Evolutionary conservation across 2,329 filamentous ascomycete genomes (phyloP), one percentile per base, ranked within the genome.

Genomic region (Hymenoscyphus repandus): DNA sequence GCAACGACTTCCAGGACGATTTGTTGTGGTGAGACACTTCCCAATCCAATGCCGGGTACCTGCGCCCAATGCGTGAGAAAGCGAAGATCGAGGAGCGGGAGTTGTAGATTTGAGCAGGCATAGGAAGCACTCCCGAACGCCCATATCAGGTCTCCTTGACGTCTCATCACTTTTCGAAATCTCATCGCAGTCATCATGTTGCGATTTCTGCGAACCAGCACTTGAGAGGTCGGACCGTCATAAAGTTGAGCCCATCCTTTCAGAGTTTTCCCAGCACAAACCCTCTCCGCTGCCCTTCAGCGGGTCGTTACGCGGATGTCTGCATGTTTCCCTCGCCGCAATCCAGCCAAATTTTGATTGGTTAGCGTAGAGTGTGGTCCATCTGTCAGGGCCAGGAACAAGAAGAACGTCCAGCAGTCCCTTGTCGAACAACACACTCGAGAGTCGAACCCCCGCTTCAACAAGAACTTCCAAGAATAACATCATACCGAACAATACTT

Each of bases 361-460:
- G 54, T 11, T 15, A 10, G 34, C 38, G 17, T 20, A 45, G 18
- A 45, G 42, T 44, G 13, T 20, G 46, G 45, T 32, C 34, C 44
- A 30, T 32, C 37, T 45, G 41, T 49, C 45, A 53, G 53, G 51
- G 47, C 36, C 48, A 51, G 48, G 51, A 51, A 56, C 54, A 46
- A 51, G 40, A 47, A 33, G 33, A 17, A 17, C 43, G 30, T 18
- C 37, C 33, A 47, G 32, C n/a, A n/a, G 34, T 33, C 6, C 36
- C 37, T 31, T 17, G 45, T 31, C n/a, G 37, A 41, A 22, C 45
- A 47, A 41, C 36, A 20, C 45, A 48, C 20, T 32, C 18, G 18
- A 34, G 10, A 34, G 27, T 27, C 13, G n/a, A n/a, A n/a, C n/a
- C n/a, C n/a, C n/a, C n/a, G n/a, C n/a, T n/a, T n/a, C n/a, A n/a